These are phyloP conservation scores for Leishmania aethiopica DNA, from an alignment of 208 protist genomes.

Conservation along the genomic window DNA sequence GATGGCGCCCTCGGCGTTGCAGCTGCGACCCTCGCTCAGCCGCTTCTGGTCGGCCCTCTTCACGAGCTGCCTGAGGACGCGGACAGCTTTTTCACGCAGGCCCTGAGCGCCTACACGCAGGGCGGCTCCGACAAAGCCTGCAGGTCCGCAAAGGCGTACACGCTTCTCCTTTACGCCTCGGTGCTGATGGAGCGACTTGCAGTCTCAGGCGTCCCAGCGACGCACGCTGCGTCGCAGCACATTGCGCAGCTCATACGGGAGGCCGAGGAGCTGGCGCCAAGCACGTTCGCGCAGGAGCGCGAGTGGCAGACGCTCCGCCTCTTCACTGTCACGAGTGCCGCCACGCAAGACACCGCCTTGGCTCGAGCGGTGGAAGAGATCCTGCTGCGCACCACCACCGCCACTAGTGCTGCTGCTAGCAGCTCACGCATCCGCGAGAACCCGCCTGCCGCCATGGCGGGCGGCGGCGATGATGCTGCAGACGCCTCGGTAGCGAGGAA, in stretches of 20 bases:
- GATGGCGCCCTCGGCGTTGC: constrained; percentile 19
- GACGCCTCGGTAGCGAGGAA: not conserved
- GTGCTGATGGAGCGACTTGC: constrained; percentile 41
- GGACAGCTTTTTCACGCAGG: constrained; percentile 47
- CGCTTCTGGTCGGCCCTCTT: constrained; percentile 48
- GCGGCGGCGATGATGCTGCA: not conserved
- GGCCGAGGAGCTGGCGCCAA: constrained; percentile 29
- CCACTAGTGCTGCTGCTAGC: not conserved
- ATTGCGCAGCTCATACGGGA: constrained; percentile 48
- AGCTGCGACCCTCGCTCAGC: constrained; percentile 34
- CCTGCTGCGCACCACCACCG: constrained; percentile 21
- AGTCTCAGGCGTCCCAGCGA: constrained; percentile 34
- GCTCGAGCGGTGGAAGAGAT: constrained; percentile 39
- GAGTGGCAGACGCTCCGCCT: constrained; percentile 75
- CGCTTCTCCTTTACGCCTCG: constrained; percentile 48
- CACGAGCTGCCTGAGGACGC: constrained; percentile 48
- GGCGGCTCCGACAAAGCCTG: constrained; percentile 38
- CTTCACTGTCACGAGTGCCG: constrained; percentile 36
- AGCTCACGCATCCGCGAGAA: not conserved
- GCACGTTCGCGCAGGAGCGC: constrained; percentile 8
- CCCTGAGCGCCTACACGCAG: constrained; percentile 56
- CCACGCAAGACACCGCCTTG: constrained; percentile 27
- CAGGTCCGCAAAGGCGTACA: constrained; percentile 30
- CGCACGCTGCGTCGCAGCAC: constrained; percentile 33
- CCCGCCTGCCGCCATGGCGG: not conserved